Evolutionary conservation across 2,329 filamentous ascomycete genomes (phyloP).

Genomic region (Neofusicoccum laricinum): DNA sequence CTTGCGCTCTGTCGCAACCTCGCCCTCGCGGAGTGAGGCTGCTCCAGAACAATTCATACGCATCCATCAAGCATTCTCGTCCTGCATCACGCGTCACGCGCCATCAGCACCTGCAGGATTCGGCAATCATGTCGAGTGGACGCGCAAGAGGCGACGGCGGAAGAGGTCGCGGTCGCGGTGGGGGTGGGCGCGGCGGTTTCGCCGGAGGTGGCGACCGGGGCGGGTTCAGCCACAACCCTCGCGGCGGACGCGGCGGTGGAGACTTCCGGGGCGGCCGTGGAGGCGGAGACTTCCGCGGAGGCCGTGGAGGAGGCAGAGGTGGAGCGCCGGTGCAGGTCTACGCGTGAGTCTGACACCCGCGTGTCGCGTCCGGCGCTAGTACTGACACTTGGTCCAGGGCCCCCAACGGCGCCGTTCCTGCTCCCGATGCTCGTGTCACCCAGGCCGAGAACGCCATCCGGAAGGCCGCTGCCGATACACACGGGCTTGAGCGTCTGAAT

Average conservation of each 20-base stretch:
- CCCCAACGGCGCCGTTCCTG: background rate
- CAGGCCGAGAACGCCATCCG: constrained; percentile 27
- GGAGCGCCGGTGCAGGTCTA: background rate
- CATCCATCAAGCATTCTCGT: background rate
- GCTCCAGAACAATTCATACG: too few relatives aligned
- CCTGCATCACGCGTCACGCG: background rate
- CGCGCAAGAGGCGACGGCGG: background rate
- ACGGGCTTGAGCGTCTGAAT: constrained; percentile 24
- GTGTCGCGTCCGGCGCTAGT: background rate
- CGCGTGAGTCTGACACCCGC: background rate
- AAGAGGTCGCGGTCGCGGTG: background rate
- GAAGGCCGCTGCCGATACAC: constrained; percentile 23
- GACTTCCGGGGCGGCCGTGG: background rate
- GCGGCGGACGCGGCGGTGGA: constrained; percentile 18
- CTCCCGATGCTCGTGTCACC: constrained; percentile 7
- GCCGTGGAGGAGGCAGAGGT: constrained; percentile 15
- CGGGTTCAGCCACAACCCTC: background rate
- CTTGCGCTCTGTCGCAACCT: too few relatives aligned
- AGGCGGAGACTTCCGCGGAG: constrained; percentile 16
- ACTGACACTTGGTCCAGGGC: background rate
- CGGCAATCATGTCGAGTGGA: background rate
- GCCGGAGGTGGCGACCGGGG: constrained; percentile 9
- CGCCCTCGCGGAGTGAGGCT: too few relatives aligned
- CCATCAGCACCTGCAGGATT: background rate
- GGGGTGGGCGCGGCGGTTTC: background rate